Evolutionary conservation across 192 early-diverging fungal genomes (phyloP).

Genomic region (Funneliformis mosseae): DNA sequence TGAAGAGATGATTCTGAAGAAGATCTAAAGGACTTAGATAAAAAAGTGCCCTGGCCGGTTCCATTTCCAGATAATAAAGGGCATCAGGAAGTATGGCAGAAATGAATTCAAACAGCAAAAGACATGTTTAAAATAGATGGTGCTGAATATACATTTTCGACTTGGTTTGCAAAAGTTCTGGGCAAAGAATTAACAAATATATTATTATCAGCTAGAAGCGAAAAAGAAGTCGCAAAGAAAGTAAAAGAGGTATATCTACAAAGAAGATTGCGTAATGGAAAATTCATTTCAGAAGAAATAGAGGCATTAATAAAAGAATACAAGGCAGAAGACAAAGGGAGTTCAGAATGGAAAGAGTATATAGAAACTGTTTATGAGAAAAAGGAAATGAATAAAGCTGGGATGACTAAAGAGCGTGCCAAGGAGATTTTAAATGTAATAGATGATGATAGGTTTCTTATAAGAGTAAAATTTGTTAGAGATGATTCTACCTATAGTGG

Average conservation of each 20-base stretch:
- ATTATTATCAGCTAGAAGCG: background rate
- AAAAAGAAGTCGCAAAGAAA: background rate
- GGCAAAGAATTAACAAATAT: background rate
- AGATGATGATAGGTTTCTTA: no score
- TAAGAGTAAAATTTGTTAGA: no score
- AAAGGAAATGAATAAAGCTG: slow-evolving; percentile 3
- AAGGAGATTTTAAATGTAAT: slow-evolving; percentile 28
- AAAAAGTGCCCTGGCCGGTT: slow-evolving; percentile 17
- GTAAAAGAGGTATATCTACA: background rate
- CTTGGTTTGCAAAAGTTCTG: slow-evolving; percentile 19
- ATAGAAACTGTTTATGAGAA: background rate
- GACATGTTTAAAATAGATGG: no score
- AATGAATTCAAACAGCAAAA: slow-evolving; percentile 28
- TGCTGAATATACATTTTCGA: no score
- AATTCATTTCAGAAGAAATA: background rate
- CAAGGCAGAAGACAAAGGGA: slow-evolving; percentile 19
- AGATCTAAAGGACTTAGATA: slow-evolving; percentile 17
- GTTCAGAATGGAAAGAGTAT: background rate
- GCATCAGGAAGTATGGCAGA: slow-evolving; percentile 21
- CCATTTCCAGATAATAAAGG: slow-evolving; percentile 28
- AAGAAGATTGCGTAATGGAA: background rate
- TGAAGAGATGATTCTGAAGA: no score
- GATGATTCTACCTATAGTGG: no score
- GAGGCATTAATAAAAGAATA: background rate
- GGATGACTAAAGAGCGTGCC: slow-evolving; percentile 17